Evolutionary conservation across 75 land plant genomes (phyloP).

Genomic region (Isoetes taiwanensis): DNA sequence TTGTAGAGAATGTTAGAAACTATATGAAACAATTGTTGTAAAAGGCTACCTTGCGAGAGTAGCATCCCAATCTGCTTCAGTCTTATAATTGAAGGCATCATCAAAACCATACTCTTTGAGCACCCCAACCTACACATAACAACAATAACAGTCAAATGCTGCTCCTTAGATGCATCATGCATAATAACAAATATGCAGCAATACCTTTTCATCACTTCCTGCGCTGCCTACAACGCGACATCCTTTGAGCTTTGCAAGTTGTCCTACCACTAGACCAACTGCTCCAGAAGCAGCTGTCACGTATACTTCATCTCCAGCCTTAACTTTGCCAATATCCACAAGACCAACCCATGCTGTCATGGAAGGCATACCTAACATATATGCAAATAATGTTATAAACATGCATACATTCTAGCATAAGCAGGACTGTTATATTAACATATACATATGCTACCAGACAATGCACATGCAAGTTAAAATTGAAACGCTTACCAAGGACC

Average conservation of each 20-base stretch:
- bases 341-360: constrained; percentile 44
- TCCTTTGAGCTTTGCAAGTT: constrained; percentile 61
- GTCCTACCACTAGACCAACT: constrained; percentile 78
- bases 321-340: constrained; percentile 19
- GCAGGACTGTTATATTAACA: not conserved
- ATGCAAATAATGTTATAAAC: no score
- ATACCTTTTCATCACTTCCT: constrained; percentile 49
- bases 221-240: constrained; percentile 88
- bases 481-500: constrained; percentile 36
- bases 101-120: constrained; percentile 67
- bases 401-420: no score
- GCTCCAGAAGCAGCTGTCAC: constrained; percentile 85
- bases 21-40: not conserved
- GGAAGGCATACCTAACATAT: constrained; percentile 21
- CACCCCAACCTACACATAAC: constrained; percentile 35
- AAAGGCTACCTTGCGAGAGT: constrained; percentile 45
- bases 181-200: not conserved
- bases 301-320: constrained; percentile 55
- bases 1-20: not conserved
- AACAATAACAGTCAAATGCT: not conserved
- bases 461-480: not conserved
- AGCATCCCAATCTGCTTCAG: constrained; percentile 44
- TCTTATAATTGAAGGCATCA: constrained; percentile 83
- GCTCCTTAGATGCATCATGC: not conserved
- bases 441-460: no score